Evolutionary conservation across 1,284 basidiomycete species (phyloP), one percentile per base, ranked within the genome.

Genomic region (Microbotryum silenes-acaulis): DNA sequence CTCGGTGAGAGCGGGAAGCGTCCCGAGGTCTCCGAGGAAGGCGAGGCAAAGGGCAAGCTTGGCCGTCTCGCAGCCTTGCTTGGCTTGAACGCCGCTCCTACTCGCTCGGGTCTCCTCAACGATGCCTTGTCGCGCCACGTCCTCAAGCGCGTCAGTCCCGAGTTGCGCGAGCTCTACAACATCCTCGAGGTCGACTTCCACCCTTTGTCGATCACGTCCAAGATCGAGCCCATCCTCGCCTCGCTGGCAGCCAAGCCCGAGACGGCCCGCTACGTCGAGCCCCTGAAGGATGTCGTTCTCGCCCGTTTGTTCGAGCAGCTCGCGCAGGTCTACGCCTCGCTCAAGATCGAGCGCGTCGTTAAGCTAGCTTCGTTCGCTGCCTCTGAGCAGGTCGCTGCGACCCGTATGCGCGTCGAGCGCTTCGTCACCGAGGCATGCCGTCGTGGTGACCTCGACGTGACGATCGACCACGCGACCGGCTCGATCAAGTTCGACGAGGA

Each of bases 221-320:
- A 84, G 71, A 86, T 93, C 56, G 85, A 89, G 16, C 91, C 93
- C 16, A 81, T 97, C 68, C 83, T 98, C 60, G 77, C 81, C 56
- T 75, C 79, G 9, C 83, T 96, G 61, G 79, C 83, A 2, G 61
- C 70, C 53, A 76, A 79, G 59, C 63, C 71, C 27, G 75, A 76
- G 58, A 73, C 77, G 8, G 81, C 59, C 74, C 83, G 86, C 1
- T 98, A 98, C 77, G 83, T 96, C 56, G 84, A 89, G 49, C 88
- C 94, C 63, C 84, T 99, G 57, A 88, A 91, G 74, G 89, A 88
- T 66, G 93, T 94, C 54, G 83, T 97, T 29, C 85, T 97, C 65
- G 92, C 91, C 6, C 87, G 92, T 45, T 82, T 98, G n/a, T 86
- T 98, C 70, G 87, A 87, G 60, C 91, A 96, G 77, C 85, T 97